Conservation (phyloP, 1,284 basidiomycete genomes). For the Schizophyllum amplum region DNA sequence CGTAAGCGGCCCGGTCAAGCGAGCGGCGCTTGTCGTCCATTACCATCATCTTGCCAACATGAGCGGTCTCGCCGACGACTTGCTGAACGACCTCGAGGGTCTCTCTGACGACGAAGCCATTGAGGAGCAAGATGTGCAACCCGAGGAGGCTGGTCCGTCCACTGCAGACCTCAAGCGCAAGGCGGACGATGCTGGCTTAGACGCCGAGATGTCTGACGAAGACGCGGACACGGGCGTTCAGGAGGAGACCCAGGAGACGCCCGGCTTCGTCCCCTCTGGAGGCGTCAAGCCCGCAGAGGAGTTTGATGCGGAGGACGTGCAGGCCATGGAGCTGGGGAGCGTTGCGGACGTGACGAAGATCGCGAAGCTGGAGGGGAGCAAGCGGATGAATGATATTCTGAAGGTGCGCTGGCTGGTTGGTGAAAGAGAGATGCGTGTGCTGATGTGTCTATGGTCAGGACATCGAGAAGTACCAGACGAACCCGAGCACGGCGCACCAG, state of each 20-base stretch:
- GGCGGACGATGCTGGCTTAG: conserved; percentile 35
- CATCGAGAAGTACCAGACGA: conserved; percentile 78
- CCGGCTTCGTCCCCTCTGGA: conserved; percentile 76
- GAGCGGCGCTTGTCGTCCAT: not conserved
- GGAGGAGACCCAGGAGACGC: conserved; percentile 33
- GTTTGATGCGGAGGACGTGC: conserved; percentile 86
- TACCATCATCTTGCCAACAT: conserved; percentile 26
- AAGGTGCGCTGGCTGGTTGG: conserved; percentile 40
- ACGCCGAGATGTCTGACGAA: conserved; percentile 44
- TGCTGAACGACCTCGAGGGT: conserved; percentile 80
- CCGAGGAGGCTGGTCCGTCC: conserved; percentile 21
- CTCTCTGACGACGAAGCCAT: conserved; percentile 59
- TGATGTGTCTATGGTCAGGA: conserved; percentile 41
- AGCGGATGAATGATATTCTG: conserved; percentile 79
- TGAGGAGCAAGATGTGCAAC: conserved; percentile 28
- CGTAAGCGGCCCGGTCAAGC: not conserved
- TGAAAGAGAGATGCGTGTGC: not conserved
- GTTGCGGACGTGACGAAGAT: conserved; percentile 83
- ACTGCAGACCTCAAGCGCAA: conserved; percentile 52
- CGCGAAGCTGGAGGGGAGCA: conserved; percentile 83
- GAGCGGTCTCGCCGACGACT: conserved; percentile 80
- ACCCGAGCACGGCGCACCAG: conserved; percentile 70
- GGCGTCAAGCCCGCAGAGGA: conserved; percentile 91
- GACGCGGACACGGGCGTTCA: conserved; percentile 35
- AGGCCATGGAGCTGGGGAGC: conserved; percentile 79